A percentile compares a stretch with the other conserved stretches of the same genome.
phyloP scores from a whole-genome alignment of 495 filamentous ascomycete species.

The Penicillium crystallinum region DNA sequence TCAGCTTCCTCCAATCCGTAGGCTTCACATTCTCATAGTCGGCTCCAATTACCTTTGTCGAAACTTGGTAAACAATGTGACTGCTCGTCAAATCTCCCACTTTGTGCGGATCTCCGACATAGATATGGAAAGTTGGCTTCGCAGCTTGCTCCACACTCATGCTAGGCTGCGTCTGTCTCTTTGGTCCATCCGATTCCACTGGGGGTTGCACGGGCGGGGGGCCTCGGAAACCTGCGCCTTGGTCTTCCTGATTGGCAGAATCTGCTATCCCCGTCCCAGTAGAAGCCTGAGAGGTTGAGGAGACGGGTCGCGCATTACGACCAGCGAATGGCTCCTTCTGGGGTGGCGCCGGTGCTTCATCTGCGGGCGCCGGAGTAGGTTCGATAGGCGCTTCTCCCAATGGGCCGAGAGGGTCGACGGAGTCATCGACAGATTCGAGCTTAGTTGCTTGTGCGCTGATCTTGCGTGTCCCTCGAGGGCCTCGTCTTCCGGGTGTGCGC shows the following conservation, averaged over 20 bases:
- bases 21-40: background rate
- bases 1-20: slow-evolving; percentile 12
- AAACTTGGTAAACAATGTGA: slow-evolving; percentile 94
- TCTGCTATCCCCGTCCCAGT: slow-evolving; percentile 52
- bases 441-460: slow-evolving; percentile 76
- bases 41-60: slow-evolving; percentile 66
- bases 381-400: slow-evolving; percentile 56
- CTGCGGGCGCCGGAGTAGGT: slow-evolving; percentile 35
- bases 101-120: slow-evolving; percentile 94
- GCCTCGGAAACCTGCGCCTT: slow-evolving; percentile 56
- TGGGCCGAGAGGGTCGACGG: slow-evolving; percentile 88
- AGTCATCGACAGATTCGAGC: slow-evolving; percentile 84
- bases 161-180: slow-evolving; percentile 68
- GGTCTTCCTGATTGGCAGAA: slow-evolving; percentile 57
- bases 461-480: slow-evolving; percentile 60
- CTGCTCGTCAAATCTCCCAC: slow-evolving; percentile 94
- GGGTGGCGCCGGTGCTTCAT: slow-evolving; percentile 81
- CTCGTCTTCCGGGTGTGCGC: slow-evolving; percentile 46
- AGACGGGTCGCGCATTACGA: slow-evolving; percentile 51
- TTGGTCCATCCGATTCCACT: slow-evolving; percentile 34
- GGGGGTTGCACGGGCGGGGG: slow-evolving; percentile 72
- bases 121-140: slow-evolving; percentile 86
- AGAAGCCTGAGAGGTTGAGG: slow-evolving; percentile 44
- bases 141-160: slow-evolving; percentile 85
- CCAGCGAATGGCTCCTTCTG: slow-evolving; percentile 71